Percentiles rank a stretch among this genome's conserved stretches.
Evolutionary conservation across 495 filamentous ascomycete genomes (phyloP).

Genomic region (Viridothelium virens): DNA sequence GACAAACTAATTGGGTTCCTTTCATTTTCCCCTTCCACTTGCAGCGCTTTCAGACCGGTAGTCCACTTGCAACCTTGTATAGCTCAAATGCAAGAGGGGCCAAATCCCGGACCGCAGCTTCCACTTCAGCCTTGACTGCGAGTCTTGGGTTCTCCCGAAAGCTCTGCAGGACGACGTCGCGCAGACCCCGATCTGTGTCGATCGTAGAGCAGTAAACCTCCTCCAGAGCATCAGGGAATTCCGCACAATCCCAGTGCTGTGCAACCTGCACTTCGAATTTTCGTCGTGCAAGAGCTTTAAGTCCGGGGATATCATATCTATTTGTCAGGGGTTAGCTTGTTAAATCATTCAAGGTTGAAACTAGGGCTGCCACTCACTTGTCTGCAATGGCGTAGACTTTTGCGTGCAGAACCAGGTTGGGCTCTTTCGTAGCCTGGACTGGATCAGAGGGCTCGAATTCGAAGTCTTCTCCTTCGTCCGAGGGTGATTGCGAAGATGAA

Average conservation of each 20-base stretch:
- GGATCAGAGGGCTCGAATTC: conserved; percentile 22
- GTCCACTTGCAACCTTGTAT: conserved; percentile 27
- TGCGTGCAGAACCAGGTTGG: conserved; percentile 33
- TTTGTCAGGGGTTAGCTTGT: conserved; percentile 14
- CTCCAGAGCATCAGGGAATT: conserved; percentile 37
- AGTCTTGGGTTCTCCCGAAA: conserved; percentile 34
- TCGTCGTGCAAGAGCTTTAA: conserved; percentile 35
- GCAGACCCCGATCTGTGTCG: conserved; percentile 36
- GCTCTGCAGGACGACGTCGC: conserved; percentile 34
- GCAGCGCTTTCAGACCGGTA: conserved; percentile 22
- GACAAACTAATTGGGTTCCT: no score
- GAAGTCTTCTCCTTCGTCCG: conserved; percentile 23
- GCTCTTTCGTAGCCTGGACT: conserved; percentile 15
- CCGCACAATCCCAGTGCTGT: conserved; percentile 27
- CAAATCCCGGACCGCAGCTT: conserved; percentile 28
- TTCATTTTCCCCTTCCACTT: background rate
- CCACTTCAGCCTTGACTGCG: conserved; percentile 31
- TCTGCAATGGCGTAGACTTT: conserved; percentile 39
- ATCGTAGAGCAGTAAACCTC: conserved; percentile 40
- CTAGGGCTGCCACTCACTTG: conserved; percentile 26
- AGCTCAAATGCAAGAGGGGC: conserved; percentile 35
- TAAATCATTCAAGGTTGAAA: background rate
- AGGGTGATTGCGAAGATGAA: background rate
- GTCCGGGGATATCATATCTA: conserved; percentile 38
- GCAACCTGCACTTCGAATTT: conserved; percentile 36